Evolutionary conservation across 2,329 filamentous ascomycete genomes (phyloP).

Genomic region (Atkinsonella hypoxylon): DNA sequence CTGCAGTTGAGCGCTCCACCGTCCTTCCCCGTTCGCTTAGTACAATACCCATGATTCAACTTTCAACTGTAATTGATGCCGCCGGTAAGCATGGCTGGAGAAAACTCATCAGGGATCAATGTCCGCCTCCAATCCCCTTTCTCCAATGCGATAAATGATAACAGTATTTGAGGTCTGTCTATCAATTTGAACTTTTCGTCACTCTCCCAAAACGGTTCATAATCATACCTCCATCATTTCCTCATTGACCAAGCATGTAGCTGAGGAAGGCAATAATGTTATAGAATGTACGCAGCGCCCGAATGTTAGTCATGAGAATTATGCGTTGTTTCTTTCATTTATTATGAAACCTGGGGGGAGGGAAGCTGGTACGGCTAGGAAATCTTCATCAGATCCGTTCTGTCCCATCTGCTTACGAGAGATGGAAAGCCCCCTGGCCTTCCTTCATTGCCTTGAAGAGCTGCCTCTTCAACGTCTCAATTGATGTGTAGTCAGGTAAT

Average conservation of each 20-base stretch:
- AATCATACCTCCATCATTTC: constrained; percentile 12
- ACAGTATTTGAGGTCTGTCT: constrained; percentile 11
- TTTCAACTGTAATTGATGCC: not conserved
- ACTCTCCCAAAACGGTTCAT: not conserved
- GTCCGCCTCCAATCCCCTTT: not conserved
- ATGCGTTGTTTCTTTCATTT: not conserved
- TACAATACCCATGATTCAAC: constrained; percentile 1
- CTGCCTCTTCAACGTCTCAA: constrained; percentile 66
- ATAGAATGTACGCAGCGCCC: constrained; percentile 1
- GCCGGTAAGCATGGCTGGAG: not conserved
- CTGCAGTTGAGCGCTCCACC: not conserved
- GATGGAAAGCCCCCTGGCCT: constrained; percentile 93
- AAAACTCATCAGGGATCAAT: not conserved
- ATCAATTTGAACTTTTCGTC: constrained; percentile 13
- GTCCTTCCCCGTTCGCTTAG: not conserved
- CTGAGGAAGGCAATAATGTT: constrained; percentile 5
- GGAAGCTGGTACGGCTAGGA: not conserved
- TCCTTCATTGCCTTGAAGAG: constrained; percentile 81
- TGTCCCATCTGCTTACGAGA: constrained; percentile 44
- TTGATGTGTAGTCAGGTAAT: constrained; percentile 79
- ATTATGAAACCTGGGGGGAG: not conserved
- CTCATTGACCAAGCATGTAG: constrained; percentile 13
- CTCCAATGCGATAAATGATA: constrained; percentile 1
- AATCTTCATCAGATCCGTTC: not conserved
- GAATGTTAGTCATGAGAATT: not conserved